Base-by-base conservation (phyloP, 1,284 basidiomycete genomes). In the Malassezia japonica region DNA sequence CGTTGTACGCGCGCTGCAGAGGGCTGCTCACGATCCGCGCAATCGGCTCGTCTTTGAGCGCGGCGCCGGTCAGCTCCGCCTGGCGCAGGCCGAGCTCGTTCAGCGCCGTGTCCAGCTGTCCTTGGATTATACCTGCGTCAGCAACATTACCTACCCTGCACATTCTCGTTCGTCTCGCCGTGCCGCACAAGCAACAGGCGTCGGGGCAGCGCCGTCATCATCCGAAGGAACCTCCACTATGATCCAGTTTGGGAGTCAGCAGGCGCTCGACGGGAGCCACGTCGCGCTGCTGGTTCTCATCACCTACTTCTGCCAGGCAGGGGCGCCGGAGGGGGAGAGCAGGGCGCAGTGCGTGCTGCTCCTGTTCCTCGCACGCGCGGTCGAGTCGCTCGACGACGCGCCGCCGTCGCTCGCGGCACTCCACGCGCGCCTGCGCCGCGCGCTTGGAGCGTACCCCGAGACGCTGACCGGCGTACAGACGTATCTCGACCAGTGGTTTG, bases 161-260 rank as follows among this genome's bases (percentile, higher is more conserved):
- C 70, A 40, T 72, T 72, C 20, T 65, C 58, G 31, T 61, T 51
- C 32, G 70, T 72, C 46, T 72, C 70, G 29, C 68, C 68, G 47
- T 70, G 70, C 4, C 68, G 59, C 28, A 70, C 57, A 31, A 72
- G 50, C 27, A 70, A 46, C 3, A 71, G 45, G 9, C 65, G 61
- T n/a, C n/a, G n/a, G 18, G 44, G 27, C 29, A 18, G 13, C 9
- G 20, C 15, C 2, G 46, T 21, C 46, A 45, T 47, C 31, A 15
- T 40, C 2, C 4, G 25, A 7, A 32, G 13, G 7, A 8, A 31
- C 46, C 28, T 38, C 46, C 46, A 40, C 39, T 8, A 50, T 50
- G 48, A 31, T 45, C 34, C 41, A 29, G 23, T 31, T 20, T 16
- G 48, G 42, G 15, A 37, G 46, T 16, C 51, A 48, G 34, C 34